phyloP scores from a whole-genome alignment of 345 rosid species.

The Rhodomyrtus tomentosa region DNA sequence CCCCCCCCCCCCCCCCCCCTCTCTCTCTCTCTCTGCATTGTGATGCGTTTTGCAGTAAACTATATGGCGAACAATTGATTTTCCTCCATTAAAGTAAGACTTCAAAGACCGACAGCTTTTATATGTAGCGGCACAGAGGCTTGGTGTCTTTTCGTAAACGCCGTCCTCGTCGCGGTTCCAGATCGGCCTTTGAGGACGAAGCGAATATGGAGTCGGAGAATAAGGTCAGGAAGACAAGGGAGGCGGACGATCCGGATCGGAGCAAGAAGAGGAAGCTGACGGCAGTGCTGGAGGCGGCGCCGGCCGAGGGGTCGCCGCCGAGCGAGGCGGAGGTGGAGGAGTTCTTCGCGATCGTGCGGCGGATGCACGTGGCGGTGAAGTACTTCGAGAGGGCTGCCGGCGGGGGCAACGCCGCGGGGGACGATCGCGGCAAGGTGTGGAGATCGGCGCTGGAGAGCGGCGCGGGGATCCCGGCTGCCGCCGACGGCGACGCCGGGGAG shows the following conservation, averaged over 20 bases:
- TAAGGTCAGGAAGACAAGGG: neutral
- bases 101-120: neutral
- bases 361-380: constrained; percentile 9
- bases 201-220: neutral
- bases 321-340: constrained; percentile 14
- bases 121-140: neutral
- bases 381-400: neutral
- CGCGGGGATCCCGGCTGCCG: neutral
- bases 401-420: neutral
- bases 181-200: neutral
- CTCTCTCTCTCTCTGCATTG: neutral
- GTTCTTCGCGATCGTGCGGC: constrained; percentile 14
- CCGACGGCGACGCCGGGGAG: neutral
- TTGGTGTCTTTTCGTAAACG: neutral
- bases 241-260: neutral
- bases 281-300: neutral
- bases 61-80: neutral
- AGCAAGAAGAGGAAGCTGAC: neutral
- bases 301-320: neutral
- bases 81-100: neutral
- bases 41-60: neutral
- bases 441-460: neutral
- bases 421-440: neutral
- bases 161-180: neutral
- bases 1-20: too few species aligned